These are phyloP conservation scores for Serpula lacrymans DNA, from an alignment of 768 basidiomycete genomes.

Conservation along the genomic window DNA sequence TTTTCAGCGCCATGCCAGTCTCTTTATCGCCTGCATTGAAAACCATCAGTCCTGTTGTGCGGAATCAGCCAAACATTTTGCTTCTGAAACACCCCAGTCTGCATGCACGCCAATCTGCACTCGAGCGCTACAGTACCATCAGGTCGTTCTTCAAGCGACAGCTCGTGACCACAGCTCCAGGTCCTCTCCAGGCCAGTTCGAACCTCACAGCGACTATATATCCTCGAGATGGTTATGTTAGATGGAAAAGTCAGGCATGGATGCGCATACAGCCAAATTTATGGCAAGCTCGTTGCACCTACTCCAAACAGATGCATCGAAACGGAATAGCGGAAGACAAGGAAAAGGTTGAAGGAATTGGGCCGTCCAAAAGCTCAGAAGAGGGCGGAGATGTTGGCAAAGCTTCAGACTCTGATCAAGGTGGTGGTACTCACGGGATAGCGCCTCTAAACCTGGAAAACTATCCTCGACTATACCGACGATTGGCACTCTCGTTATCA, in stretches of 20 bases:
- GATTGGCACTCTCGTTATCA: conserved; percentile 75
- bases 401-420: conserved; percentile 14
- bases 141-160: conserved; percentile 52
- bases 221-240: conserved; percentile 11
- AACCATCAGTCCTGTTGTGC: conserved; percentile 1
- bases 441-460: conserved; percentile 51
- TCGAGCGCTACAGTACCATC: conserved; percentile 60
- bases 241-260: not conserved
- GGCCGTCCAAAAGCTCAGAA: conserved; percentile 1
- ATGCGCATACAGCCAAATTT: conserved; percentile 1
- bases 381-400: not conserved
- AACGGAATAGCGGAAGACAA: conserved; percentile 9
- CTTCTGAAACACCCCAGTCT: conserved; percentile 23
- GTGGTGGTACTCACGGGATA: too few relatives aligned
- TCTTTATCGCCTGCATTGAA: conserved; percentile 4
- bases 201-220: conserved; percentile 9
- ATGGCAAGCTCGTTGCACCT: not conserved
- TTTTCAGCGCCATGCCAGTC: conserved; percentile 10
- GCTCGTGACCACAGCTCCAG: conserved; percentile 11
- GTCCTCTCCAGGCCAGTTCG: conserved; percentile 7
- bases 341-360: conserved; percentile 12
- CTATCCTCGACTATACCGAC: conserved; percentile 78
- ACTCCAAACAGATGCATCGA: not conserved
- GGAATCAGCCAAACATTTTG: conserved; percentile 1
- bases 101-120: conserved; percentile 21